Evolutionary conservation across 2,329 filamentous ascomycete genomes (phyloP).

Genomic region (Acrocalymma vagum): DNA sequence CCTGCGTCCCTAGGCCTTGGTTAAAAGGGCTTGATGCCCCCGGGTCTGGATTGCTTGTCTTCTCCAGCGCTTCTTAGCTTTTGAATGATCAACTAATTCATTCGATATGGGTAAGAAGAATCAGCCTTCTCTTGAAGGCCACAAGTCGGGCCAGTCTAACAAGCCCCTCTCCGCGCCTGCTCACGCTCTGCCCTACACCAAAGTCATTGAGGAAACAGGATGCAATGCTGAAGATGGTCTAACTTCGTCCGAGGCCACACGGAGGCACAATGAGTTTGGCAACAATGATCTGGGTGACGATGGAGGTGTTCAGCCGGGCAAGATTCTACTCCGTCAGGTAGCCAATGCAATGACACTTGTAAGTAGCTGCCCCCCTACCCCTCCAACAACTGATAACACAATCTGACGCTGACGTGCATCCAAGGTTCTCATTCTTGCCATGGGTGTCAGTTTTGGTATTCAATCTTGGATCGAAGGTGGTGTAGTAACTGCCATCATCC

Average conservation of each 20-base stretch:
- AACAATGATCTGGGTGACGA: slow-evolving; percentile 77
- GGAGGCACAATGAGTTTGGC: slow-evolving; percentile 59
- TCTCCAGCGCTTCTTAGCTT: slow-evolving; percentile 29
- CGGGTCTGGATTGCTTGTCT: slow-evolving; percentile 40
- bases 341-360: slow-evolving; percentile 83
- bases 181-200: slow-evolving; percentile 65
- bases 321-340: slow-evolving; percentile 76
- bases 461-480: slow-evolving; percentile 57
- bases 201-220: slow-evolving; percentile 64
- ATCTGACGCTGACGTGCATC: slow-evolving; percentile 1
- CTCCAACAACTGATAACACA: neutral
- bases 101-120: slow-evolving; percentile 48
- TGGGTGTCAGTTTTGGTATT: slow-evolving; percentile 57
- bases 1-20: slow-evolving; percentile 22
- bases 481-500: slow-evolving; percentile 55
- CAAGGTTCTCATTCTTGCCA: slow-evolving; percentile 54
- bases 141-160: slow-evolving; percentile 57
- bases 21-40: slow-evolving; percentile 41
- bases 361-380: slow-evolving; percentile 13
- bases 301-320: slow-evolving; percentile 74
- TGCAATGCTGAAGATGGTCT: slow-evolving; percentile 75
- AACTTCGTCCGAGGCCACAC: slow-evolving; percentile 64
- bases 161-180: slow-evolving; percentile 67
- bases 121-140: slow-evolving; percentile 44
- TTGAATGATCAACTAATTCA: slow-evolving; percentile 25